Evolutionary conservation across 208 protist genomes (phyloP).

Genomic region (Crithidia bombi): DNA sequence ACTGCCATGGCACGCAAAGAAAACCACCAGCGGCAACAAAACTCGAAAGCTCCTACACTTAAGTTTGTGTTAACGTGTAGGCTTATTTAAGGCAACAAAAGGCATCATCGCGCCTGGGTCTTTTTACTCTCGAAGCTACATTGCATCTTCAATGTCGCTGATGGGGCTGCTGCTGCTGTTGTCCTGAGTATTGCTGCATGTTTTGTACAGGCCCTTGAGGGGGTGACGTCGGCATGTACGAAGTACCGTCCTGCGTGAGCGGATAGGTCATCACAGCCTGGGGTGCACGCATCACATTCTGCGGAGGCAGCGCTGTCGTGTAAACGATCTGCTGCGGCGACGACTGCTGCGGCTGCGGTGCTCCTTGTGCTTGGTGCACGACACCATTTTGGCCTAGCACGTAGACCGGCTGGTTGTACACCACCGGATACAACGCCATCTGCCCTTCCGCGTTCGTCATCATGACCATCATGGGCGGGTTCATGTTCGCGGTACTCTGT

Average conservation of each 20-base stretch:
- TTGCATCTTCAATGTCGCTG: neutral
- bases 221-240: neutral
- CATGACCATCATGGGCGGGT: constrained; percentile 35
- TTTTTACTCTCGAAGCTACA: neutral
- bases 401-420: constrained; percentile 32
- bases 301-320: neutral
- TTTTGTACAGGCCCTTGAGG: neutral
- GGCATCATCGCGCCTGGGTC: no score
- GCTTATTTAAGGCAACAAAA: no score
- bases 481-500: neutral
- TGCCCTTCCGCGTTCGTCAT: constrained; percentile 33
- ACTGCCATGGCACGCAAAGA: no score
- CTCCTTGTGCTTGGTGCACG: constrained; percentile 12
- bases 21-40: no score
- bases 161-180: constrained; percentile 1
- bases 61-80: no score
- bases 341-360: constrained; percentile 8
- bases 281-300: constrained; percentile 6
- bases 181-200: neutral
- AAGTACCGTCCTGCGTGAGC: neutral
- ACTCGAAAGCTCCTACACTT: no score
- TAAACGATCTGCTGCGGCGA: constrained; percentile 23
- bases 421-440: constrained; percentile 26
- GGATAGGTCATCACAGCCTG: neutral
- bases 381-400: constrained; percentile 13